Base-by-base conservation (phyloP, 2,329 filamentous ascomycete genomes). In the Ophiostoma piceae region DNA sequence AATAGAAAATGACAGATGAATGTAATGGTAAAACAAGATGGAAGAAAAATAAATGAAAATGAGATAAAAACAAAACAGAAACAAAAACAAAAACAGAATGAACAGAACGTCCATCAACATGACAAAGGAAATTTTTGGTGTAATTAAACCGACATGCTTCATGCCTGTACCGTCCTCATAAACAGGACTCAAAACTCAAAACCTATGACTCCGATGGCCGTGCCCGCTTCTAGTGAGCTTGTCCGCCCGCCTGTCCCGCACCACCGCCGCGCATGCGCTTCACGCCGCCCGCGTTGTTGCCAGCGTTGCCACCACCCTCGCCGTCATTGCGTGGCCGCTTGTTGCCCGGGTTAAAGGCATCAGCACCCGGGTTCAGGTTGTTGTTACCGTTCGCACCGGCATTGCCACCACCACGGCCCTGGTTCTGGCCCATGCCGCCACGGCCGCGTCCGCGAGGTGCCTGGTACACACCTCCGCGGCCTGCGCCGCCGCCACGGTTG, bases 281-380 rank as follows among this genome's bases (percentile, higher is more conserved):
- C n/a, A 76, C 73, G 57, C 71, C 73, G 14, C 67, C 67, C 8
- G 43, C 67, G 64, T 69, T 60, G 5, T 35, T 32, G 9, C 72
- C 72, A 16, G 70, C 74, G 7, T 73, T 72, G 32, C 78, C 79
- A 64, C 77, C 78, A 68, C 78, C 81, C 64, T 80, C 80, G 16
- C 76, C 77, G 69, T 87, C 85, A 69, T 84, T 84, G 37, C 85
- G 80, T 26, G 83, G 80, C 47, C 85, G 80, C 77, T 87, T 87
- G 74, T 82, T 84, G 29, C 84, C 83, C 19, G 83, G 81, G 37
- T 85, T 84, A 73, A 85, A 83, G 71, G 84, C 83, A 12, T 84
- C 84, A 16, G 82, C 84, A 12, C 79, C 78, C 1, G 82, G 81
- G 75, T 84, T 86, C 51, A 87, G 74, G n/a, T 78, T 77, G 19